Conservation (phyloP, 2,329 filamentous ascomycete genomes). For the Fusarium lyarnte region DNA sequence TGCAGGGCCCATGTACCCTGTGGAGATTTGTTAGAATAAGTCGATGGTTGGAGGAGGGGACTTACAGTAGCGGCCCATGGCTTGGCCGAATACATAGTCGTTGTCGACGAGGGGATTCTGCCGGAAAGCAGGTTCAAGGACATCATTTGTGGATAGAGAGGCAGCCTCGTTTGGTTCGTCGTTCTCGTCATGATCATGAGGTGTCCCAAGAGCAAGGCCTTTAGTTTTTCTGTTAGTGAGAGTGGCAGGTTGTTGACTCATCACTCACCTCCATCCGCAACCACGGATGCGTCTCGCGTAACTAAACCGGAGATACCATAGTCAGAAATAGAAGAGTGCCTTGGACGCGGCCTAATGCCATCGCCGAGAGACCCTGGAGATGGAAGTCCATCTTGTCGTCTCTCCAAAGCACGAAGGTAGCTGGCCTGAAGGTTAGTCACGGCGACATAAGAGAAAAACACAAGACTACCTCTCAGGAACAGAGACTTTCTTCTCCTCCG, state of each 20-base stretch:
- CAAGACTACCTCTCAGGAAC: constrained; percentile 37
- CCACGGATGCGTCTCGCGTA: background rate
- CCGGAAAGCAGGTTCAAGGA: constrained; percentile 37
- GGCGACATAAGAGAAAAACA: fast-evolving
- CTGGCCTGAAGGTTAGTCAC: background rate
- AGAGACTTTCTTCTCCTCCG: constrained; percentile 38
- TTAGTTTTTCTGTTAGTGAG: background rate
- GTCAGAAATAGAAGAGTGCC: constrained; percentile 33
- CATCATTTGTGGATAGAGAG: background rate
- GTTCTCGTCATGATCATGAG: background rate
- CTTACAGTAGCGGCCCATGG: constrained; percentile 35
- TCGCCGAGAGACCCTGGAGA: constrained; percentile 4
- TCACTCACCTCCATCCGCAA: constrained; percentile 5
- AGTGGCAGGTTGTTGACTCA: fast-evolving
- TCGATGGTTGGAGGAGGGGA: fast-evolving
- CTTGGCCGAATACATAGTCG: constrained; percentile 38
- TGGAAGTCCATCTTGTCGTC: constrained; percentile 24
- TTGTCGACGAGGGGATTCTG: constrained; percentile 41
- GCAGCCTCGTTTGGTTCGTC: background rate
- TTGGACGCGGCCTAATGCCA: background rate
- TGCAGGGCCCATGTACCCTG: constrained; percentile 43
- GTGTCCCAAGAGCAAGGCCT: constrained; percentile 13
- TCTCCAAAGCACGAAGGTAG: constrained; percentile 39
- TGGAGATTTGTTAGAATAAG: background rate
- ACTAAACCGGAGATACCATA: constrained; percentile 16